phyloP scores from a whole-genome alignment of 495 filamentous ascomycete species.

The Xylaria venustula region DNA sequence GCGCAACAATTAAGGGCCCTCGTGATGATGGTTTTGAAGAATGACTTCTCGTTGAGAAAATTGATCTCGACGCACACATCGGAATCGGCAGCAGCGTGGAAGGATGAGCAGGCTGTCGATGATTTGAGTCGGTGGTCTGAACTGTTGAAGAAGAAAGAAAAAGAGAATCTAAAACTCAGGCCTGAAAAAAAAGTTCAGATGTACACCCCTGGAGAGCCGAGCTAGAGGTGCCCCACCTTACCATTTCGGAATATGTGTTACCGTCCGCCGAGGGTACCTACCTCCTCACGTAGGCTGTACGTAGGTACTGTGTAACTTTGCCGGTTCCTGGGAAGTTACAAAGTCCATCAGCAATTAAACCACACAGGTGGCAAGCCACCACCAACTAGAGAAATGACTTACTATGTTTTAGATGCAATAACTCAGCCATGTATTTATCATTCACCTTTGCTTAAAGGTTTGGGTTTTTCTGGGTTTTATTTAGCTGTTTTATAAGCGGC shows the following conservation, averaged over 20 bases:
- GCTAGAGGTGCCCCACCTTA: neutral
- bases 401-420: too few species aligned
- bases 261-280: conserved; percentile 14
- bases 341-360: too few species aligned
- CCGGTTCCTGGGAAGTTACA: neutral
- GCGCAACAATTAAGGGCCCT: conserved; percentile 76
- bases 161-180: conserved; percentile 14
- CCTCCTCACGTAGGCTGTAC: neutral
- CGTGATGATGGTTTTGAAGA: conserved; percentile 99
- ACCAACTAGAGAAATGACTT: too few species aligned
- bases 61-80: conserved; percentile 83
- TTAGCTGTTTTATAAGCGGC: too few species aligned
- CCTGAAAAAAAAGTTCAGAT: conserved; percentile 13
- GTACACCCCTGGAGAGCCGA: neutral
- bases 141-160: conserved; percentile 48
- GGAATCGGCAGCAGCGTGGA: conserved; percentile 80
- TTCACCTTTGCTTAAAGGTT: too few species aligned
- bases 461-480: too few species aligned
- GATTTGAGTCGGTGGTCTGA: conserved; percentile 93
- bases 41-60: conserved; percentile 52
- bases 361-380: too few species aligned
- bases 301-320: neutral
- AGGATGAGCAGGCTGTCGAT: conserved; percentile 65
- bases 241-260: conserved; percentile 18
- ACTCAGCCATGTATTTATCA: too few species aligned